Evolutionary conservation across 805 yeast species (phyloP), one percentile per base, ranked within the genome.

Genomic region (Ogataea nakhonphanomensis): DNA sequence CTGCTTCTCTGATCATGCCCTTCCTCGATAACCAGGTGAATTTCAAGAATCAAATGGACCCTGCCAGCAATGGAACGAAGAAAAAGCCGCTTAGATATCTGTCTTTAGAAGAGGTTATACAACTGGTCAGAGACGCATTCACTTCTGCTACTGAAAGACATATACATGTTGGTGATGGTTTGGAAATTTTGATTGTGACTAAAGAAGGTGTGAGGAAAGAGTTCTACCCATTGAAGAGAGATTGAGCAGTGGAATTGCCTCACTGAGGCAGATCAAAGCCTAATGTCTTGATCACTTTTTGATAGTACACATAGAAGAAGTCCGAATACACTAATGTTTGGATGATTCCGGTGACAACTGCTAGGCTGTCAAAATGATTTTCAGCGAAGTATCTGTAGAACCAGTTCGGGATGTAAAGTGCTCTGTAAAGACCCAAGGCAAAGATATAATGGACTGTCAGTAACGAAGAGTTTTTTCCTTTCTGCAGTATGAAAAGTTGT

Each of bases 91-190:
- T 80, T 46, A 72, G 78, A 59, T 86, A 75, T 57, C 71, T 93
- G 58, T 64, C 73, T 29, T 72, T 89, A 51, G 96, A 88, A 2
- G 95, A 90, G 67, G 97, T 89, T 17, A 69, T 93, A 56, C 75
- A 80, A 53, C 70, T 93, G 49, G 97, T 93, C 27, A 82, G 80
- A 62, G 99, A 93, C 66, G 95, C 99, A 5, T 93, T 93, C 61
- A 73, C 88, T 15, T 88, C 96, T 7, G 99, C 96, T 14, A 91
- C 98, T 13, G 99, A 93, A 69, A 84, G 99, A 74, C 98, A 93
- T 66, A 93, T 93, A 54, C 95, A 90, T 53, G 98, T 93, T 38
- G 99, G 99, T 70, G 99, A 93, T 70, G 95, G 93, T 5, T 74
- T 93, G 48, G 96, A 93, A 65, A 82, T 93, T 35, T 70, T 84